Conservation (phyloP, 2,329 filamentous ascomycete species). For the Monosporascus sp. region DNA sequence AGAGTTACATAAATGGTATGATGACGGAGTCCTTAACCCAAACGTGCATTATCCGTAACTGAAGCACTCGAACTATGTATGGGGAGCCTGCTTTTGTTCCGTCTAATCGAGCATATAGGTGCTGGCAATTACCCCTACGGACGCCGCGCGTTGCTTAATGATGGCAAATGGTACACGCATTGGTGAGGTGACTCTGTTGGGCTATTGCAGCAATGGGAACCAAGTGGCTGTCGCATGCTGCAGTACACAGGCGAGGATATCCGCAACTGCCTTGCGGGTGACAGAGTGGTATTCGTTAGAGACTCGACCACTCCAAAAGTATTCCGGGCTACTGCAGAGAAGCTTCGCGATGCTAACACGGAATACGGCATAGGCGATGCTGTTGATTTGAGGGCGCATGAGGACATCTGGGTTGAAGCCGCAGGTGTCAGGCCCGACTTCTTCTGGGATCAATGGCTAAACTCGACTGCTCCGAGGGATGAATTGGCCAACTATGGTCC, state of each 20-base stretch:
- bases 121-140: constrained; percentile 17
- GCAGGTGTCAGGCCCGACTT: constrained; percentile 47
- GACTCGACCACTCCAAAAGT: constrained; percentile 56
- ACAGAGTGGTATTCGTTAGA: constrained; percentile 53
- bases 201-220: constrained; percentile 49
- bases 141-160: constrained; percentile 21
- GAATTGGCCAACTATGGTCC: constrained; percentile 34
- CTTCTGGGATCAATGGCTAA: constrained; percentile 59
- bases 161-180: constrained; percentile 19
- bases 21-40: neutral
- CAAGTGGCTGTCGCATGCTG: constrained; percentile 53
- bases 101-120: constrained; percentile 14
- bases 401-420: constrained; percentile 38
- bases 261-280: constrained; percentile 44
- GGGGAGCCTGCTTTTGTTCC: neutral
- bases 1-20: neutral
- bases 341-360: constrained; percentile 37
- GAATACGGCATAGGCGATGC: constrained; percentile 29
- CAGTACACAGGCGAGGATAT: constrained; percentile 50
- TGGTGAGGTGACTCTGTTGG: constrained; percentile 1
- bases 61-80: neutral
- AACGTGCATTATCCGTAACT: neutral
- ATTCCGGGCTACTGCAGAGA: constrained; percentile 51
- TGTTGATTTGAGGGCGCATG: constrained; percentile 32
- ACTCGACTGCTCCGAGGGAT: constrained; percentile 38